Conservation (phyloP, 306 rosid genomes). For the Cicer bijugum region DNA sequence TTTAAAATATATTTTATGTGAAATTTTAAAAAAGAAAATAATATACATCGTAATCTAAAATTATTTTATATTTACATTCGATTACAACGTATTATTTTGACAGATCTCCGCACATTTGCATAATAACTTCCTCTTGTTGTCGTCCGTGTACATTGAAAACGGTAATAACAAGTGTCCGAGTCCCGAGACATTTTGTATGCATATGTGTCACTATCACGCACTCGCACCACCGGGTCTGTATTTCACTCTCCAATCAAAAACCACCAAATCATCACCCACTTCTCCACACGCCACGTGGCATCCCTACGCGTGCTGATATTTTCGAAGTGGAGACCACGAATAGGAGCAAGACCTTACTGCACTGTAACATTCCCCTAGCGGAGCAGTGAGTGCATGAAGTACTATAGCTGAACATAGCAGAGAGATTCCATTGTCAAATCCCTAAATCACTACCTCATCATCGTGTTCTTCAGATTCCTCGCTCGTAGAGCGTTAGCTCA, state of each 20-base stretch:
- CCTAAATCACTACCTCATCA: background rate
- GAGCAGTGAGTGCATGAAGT: background rate
- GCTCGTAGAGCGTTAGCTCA: background rate
- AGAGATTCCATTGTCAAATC: slow-evolving; percentile 29
- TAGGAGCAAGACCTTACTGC: background rate
- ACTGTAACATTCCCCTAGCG: background rate
- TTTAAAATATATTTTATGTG: no score
- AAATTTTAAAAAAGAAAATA: no score
- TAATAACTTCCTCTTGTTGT: no score
- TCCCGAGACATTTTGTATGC: background rate
- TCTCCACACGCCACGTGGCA: background rate
- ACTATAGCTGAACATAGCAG: background rate
- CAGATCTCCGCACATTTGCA: background rate
- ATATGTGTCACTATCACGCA: background rate
- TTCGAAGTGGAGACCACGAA: background rate
- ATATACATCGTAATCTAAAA: no score
- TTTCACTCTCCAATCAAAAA: background rate
- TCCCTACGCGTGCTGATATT: background rate
- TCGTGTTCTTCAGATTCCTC: background rate
- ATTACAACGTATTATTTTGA: no score
- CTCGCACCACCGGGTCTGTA: no score
- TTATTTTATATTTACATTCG: no score
- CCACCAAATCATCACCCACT: background rate
- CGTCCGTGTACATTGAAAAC: background rate
- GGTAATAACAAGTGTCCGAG: background rate